Conservation (phyloP, 179 eudicot genomes). For the Silene vulgaris region DNA sequence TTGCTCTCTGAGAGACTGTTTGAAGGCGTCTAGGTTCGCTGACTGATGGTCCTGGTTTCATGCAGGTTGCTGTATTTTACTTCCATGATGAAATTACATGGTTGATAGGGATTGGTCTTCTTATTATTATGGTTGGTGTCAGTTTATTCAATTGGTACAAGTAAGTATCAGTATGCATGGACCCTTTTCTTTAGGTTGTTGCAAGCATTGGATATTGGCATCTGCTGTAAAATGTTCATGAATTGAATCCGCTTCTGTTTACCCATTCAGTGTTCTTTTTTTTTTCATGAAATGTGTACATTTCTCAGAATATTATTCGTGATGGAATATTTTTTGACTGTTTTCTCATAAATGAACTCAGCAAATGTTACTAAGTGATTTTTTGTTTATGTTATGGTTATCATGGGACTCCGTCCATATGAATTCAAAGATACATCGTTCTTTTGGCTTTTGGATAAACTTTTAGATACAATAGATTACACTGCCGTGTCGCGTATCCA, state of each 20-base stretch:
- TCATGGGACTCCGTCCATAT: not conserved
- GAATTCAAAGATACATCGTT: not conserved
- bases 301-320: not conserved
- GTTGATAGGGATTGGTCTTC: constrained; percentile 84
- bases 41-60: constrained; percentile 23
- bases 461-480: not conserved
- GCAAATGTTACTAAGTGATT: not conserved
- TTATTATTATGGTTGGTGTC: constrained; percentile 78
- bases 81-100: constrained; percentile 92
- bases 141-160: constrained; percentile 94
- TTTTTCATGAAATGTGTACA: not conserved
- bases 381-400: not conserved
- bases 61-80: constrained; percentile 94
- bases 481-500: too few relatives aligned
- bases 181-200: not conserved
- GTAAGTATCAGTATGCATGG: constrained; percentile 48
- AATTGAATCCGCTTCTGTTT: not conserved
- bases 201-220: not conserved
- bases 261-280: not conserved
- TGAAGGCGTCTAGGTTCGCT: not conserved
- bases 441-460: constrained; percentile 2
- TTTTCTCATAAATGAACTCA: not conserved
- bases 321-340: not conserved
- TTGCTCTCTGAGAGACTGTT: not conserved
- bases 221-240: not conserved